Base-by-base conservation (phyloP, 352 stramenopile species). In the Thalassiosira exigua region DNA sequence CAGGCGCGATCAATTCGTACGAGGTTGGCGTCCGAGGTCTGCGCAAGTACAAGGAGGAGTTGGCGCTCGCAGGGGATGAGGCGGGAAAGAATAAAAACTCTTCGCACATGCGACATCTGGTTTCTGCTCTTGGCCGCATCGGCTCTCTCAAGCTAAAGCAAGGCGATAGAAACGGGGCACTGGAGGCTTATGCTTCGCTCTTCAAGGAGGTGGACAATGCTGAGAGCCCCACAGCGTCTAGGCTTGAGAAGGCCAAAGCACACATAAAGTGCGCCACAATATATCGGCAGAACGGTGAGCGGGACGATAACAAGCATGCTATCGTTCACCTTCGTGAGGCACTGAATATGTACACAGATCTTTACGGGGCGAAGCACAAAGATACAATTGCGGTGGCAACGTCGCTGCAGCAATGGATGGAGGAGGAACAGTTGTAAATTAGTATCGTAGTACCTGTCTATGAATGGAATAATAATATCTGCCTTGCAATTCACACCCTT, bases 211-310 rank as follows among this genome's bases (percentile, higher is more conserved):
- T 93, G 0, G 85, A 91, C n/a, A 78, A 81, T 14, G 68, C 24
- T n/a, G 76, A 90, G 51, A 93, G 85, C 67, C 88, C 88, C 19
- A 75, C 78, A 21, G 72, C 86, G 41, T 93, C 88, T 1, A 65
- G 85, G 19, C 85, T 84, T 1, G 88, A 93, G 66, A 90, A 90
- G 44, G 88, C 86, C 7, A 93, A 93, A 58, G 88, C 86, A 19
- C 84, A 92, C 39, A 91, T 93, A 26, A 93, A 93, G 66, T 92
- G 86, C 65, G 88, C 88, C 12, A 93, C 88, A 19, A 93, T 93
- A 54, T 91, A 90, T 64, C 80, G 88, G 5, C 78, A 89, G 46
- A 78, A 81, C 44, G 79, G 81, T 17, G 79, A 75, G 57, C 51
- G 59, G 26, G 77, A 91, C 51, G 83, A 85, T 14, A 89, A 90